phyloP scores from a whole-genome alignment of 768 basidiomycete species.

The Tulasnella sp. region DNA sequence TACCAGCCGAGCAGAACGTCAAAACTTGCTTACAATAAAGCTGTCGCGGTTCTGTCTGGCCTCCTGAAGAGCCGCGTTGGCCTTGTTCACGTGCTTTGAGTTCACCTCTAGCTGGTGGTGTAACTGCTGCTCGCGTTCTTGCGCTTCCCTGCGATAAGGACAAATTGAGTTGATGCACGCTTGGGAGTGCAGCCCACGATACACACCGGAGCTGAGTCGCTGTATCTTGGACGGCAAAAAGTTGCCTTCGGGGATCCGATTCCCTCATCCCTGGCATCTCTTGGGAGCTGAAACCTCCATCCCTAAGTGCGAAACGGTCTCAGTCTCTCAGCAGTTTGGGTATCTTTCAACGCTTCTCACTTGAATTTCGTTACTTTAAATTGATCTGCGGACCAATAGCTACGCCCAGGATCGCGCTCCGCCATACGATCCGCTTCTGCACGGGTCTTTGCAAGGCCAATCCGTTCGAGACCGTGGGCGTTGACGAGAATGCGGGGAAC shows the following conservation, averaged over 20 bases:
- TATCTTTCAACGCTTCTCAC: slow-evolving; percentile 49
- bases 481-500: slow-evolving; percentile 85
- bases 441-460: slow-evolving; percentile 67
- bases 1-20: not conserved
- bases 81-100: not conserved
- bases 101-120: slow-evolving; percentile 47
- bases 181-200: not conserved
- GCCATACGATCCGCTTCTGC: slow-evolving; percentile 59
- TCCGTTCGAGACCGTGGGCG: slow-evolving; percentile 67
- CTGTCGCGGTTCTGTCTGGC: not conserved
- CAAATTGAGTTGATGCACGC: not conserved
- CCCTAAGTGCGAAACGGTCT: slow-evolving; percentile 47
- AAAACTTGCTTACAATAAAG: not conserved
- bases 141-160: slow-evolving; percentile 52
- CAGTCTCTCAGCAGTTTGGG: not conserved
- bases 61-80: not conserved
- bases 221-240: slow-evolving; percentile 60
- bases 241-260: slow-evolving; percentile 45
- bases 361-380: slow-evolving; percentile 66
- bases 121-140: slow-evolving; percentile 47
- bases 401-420: slow-evolving; percentile 53
- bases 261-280: slow-evolving; percentile 44
- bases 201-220: slow-evolving; percentile 55
- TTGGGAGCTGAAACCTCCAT: slow-evolving; percentile 66
- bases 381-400: slow-evolving; percentile 64